phyloP scores from a whole-genome alignment of 2,329 filamentous ascomycete species.

The Xylaria sp. region DNA sequence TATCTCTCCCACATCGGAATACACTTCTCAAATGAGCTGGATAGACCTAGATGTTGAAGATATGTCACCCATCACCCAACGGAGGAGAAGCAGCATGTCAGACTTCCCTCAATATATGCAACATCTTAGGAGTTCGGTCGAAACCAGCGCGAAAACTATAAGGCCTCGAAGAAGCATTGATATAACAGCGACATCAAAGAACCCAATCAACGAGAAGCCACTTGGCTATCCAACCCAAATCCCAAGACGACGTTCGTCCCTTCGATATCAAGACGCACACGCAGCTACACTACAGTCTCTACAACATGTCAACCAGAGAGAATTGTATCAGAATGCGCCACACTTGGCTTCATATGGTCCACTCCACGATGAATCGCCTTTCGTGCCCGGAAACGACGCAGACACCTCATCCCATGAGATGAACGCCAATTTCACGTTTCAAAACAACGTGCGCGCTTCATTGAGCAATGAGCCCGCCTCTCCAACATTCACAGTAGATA shows the following conservation, averaged over 20 bases:
- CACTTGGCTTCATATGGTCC: neutral
- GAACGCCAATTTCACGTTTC: constrained; percentile 10
- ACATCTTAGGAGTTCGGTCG: constrained; percentile 23
- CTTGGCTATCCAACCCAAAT: constrained; percentile 35
- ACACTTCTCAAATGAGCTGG: constrained; percentile 47
- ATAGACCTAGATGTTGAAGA: constrained; percentile 49
- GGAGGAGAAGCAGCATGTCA: constrained; percentile 46
- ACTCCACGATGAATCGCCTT: neutral
- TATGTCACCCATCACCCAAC: constrained; percentile 32
- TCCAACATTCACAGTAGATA: constrained; percentile 7
- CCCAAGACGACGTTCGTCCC: constrained; percentile 44
- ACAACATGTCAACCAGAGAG: constrained; percentile 23
- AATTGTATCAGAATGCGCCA: neutral
- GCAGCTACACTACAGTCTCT: constrained; percentile 34
- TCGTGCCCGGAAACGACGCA: neutral
- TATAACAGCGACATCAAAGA: constrained; percentile 4
- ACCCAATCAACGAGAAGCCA: constrained; percentile 17
- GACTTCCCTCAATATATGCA: constrained; percentile 39
- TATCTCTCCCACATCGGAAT: constrained; percentile 38
- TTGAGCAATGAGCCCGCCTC: neutral
- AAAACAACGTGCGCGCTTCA: neutral
- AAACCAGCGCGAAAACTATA: constrained; percentile 29
- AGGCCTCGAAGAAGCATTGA: neutral
- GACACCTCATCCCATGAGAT: constrained; percentile 8
- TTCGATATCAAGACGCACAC: constrained; percentile 40